These are phyloP conservation scores for Rhexocercosporidium sp. DNA, from an alignment of 2,329 filamentous ascomycete genomes.

Conservation along the genomic window DNA sequence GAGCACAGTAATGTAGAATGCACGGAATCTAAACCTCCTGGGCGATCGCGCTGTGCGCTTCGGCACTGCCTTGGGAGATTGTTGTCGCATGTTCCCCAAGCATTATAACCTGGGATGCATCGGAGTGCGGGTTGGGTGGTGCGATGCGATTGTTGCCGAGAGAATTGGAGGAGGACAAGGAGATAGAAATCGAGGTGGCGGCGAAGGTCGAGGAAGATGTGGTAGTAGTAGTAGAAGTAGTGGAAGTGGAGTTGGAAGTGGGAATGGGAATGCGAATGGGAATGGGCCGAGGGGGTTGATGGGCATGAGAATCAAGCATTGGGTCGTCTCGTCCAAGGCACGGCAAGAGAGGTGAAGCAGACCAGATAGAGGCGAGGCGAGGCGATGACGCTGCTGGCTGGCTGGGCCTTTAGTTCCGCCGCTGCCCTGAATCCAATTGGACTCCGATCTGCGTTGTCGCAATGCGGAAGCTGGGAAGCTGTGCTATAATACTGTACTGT, in stretches of 20 bases:
- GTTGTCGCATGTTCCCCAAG: conserved; percentile 33
- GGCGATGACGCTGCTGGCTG: conserved; percentile 1
- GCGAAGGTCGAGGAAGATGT: background rate
- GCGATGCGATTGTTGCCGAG: background rate
- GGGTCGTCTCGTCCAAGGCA: conserved; percentile 2
- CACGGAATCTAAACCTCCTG: conserved; percentile 39
- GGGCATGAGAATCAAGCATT: conserved; percentile 7
- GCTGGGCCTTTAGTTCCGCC: too few relatives aligned
- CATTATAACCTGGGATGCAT: conserved; percentile 29
- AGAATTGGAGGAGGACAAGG: background rate
- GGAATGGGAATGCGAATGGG: background rate
- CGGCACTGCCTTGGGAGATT: conserved; percentile 28
- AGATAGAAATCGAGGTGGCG: background rate
- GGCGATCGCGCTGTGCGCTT: conserved; percentile 23
- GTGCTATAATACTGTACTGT: too few relatives aligned
- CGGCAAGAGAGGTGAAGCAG: background rate
- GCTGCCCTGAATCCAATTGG: conserved; percentile 4
- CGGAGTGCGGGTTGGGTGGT: background rate
- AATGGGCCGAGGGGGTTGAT: background rate
- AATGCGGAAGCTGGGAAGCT: conserved; percentile 2
- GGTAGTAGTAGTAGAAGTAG: background rate
- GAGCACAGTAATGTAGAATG: conserved; percentile 42
- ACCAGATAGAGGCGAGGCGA: background rate
- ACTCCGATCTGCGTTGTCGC: background rate
- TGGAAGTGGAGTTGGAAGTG: too few relatives aligned